Evolutionary conservation across 176 grass and related monocot genomes (phyloP).

Genomic region (Carex scoparia): DNA sequence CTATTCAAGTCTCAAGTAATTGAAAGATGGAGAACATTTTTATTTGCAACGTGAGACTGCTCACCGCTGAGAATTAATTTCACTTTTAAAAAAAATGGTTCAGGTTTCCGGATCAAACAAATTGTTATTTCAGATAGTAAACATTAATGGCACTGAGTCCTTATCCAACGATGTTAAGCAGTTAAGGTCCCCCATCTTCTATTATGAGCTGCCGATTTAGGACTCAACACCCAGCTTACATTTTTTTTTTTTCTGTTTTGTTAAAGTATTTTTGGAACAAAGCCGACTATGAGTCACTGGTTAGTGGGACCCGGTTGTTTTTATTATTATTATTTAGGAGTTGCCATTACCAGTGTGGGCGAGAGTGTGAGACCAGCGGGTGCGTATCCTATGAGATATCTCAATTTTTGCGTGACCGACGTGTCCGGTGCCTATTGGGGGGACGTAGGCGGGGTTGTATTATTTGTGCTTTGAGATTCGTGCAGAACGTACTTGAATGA

Average conservation of each 20-base stretch:
- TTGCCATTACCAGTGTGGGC: not conserved
- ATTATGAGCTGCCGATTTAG: constrained; percentile 1
- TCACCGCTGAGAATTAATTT: not conserved
- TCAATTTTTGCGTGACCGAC: too few relatives aligned
- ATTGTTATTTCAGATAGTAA: not conserved
- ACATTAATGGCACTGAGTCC: not conserved
- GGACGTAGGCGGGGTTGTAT: too few relatives aligned
- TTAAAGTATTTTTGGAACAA: not conserved
- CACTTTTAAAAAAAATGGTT: not conserved
- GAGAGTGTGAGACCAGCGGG: too few relatives aligned
- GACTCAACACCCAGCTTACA: not conserved
- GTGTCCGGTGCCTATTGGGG: too few relatives aligned
- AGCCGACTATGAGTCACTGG: not conserved
- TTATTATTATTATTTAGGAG: too few relatives aligned
- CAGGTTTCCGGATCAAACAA: not conserved
- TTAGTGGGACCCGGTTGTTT: not conserved
- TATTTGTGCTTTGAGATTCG: too few relatives aligned
- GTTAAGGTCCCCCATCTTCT: not conserved
- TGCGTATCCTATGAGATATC: too few relatives aligned
- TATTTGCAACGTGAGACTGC: not conserved
- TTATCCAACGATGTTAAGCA: not conserved
- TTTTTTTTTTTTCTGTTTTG: not conserved
- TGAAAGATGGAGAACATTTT: not conserved
- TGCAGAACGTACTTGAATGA: too few relatives aligned
- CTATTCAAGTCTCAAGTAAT: not conserved